Base-by-base conservation (phyloP, 345 rosid genomes). In the Eutrema japonicum region DNA sequence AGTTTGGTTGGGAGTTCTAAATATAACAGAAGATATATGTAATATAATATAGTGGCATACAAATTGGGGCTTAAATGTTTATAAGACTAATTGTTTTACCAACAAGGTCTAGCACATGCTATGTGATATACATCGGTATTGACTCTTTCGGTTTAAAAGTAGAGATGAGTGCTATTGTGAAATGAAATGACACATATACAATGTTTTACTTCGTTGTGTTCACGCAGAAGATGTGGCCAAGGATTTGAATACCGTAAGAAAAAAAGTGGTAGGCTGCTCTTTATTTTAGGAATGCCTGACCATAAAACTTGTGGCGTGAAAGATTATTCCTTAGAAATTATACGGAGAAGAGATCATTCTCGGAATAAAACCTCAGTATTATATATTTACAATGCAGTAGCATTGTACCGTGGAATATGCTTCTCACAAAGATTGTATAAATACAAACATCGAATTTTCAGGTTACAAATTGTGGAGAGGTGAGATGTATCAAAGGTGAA, bases 341-440 rank as follows among this genome's bases (percentile, higher is more conserved):
- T 61, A 26, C 35, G 46, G 32, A 45, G 50, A 53, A 36, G 64
- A 68, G 56, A 68, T 53, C 68, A 62, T 68, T 59, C 50, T 11
- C 10, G 35, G 58, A 46, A 55, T 64, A 68, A 47, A 68, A 60
- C 40, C 11, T 35, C 12, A 45, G 40, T 35, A 32, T 64, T 18
- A 18, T 18, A 18, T 18, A 18, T 18, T 18, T 18, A 18, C 22
- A 18, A 18, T 18, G 14, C 53, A 32, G 11, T 40, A 68, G 79
- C 57, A 68, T 75, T 68, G 74, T 68, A 46, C 79, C 18, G 1
- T 0, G 3, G 69, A 68, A 75, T 68, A 68, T 75, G 64, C 79
- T 68, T 27, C 12, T 35, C 53, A 14, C 40, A 0, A 61, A 7
- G 8, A 68, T 41, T 51, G 10, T 75, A 75, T 68, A 75, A 51